These are phyloP conservation scores for Solanum corneliomulleri DNA, from an alignment of 257 asterid species.

Conservation along the genomic window DNA sequence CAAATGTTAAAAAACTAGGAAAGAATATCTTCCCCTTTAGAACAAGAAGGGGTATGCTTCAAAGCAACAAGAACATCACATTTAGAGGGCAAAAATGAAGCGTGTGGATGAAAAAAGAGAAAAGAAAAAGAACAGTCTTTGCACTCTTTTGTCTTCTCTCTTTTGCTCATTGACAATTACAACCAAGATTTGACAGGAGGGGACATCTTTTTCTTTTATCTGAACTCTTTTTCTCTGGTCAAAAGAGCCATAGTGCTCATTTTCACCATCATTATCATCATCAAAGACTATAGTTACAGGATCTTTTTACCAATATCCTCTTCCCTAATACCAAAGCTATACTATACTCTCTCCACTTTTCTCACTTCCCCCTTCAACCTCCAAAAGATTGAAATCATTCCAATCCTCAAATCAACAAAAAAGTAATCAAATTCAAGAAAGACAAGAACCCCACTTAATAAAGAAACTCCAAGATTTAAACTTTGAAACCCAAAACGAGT, in stretches of 20 bases:
- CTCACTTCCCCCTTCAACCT: slow-evolving; percentile 19
- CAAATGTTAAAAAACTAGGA: not conserved
- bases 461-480: not conserved
- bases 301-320: not conserved
- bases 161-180: slow-evolving; percentile 25
- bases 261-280: slow-evolving; percentile 30
- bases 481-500: not conserved
- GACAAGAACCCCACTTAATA: not conserved
- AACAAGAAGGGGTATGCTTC: slow-evolving; percentile 5
- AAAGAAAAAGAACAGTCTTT: slow-evolving; percentile 2
- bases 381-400: slow-evolving; percentile 25
- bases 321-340: slow-evolving; percentile 5
- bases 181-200: slow-evolving; percentile 20
- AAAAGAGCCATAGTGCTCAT: slow-evolving; percentile 29
- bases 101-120: slow-evolving; percentile 40
- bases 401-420: slow-evolving; percentile 2
- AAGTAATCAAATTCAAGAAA: not conserved
- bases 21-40: not conserved
- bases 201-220: slow-evolving; percentile 25
- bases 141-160: slow-evolving; percentile 13
- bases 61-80: slow-evolving; percentile 6
- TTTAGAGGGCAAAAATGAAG: slow-evolving; percentile 17
- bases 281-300: slow-evolving; percentile 3
- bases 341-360: not conserved
- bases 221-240: slow-evolving; percentile 40